Percentiles rank a stretch among this genome's conserved stretches.
Evolutionary conservation across 2,329 filamentous ascomycete genomes (phyloP).

Genomic region (Penicillium freii): DNA sequence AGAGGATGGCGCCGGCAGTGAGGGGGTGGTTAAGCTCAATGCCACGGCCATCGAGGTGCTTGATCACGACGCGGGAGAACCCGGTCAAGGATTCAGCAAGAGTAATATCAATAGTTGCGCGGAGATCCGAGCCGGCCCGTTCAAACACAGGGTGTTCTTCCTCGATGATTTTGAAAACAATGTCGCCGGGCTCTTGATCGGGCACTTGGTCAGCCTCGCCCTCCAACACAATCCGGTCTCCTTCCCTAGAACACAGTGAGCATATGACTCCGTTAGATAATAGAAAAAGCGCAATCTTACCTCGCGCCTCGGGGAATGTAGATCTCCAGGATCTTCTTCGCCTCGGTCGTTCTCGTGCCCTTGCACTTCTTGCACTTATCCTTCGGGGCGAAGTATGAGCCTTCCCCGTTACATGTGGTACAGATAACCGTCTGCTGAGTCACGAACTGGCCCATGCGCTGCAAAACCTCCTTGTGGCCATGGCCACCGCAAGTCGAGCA

Average conservation of each 20-base stretch:
- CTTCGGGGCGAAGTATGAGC: constrained; percentile 87
- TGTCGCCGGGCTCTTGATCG: constrained; percentile 85
- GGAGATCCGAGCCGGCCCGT: constrained; percentile 79
- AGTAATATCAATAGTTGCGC: constrained; percentile 75
- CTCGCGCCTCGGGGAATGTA: constrained; percentile 87
- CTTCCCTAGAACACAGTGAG: constrained; percentile 53
- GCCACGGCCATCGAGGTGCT: constrained; percentile 89
- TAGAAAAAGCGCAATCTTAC: constrained; percentile 36
- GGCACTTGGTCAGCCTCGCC: constrained; percentile 93
- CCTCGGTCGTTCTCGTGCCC: constrained; percentile 78
- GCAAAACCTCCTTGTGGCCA: constrained; percentile 73
- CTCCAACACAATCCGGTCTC: constrained; percentile 84
- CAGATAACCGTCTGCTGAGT: constrained; percentile 78
- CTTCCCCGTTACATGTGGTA: constrained; percentile 79
- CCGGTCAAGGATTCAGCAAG: constrained; percentile 81
- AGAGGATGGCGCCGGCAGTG: constrained; percentile 74
- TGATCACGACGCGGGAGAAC: constrained; percentile 85
- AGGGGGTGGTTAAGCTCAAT: constrained; percentile 76
- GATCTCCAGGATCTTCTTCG: constrained; percentile 92
- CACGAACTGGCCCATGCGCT: constrained; percentile 81
- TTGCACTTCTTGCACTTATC: constrained; percentile 99
- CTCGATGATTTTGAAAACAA: constrained; percentile 84
- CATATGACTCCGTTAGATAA: background rate
- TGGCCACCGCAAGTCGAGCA: constrained; percentile 83
- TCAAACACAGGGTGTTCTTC: constrained; percentile 77